Evolutionary conservation across 768 basidiomycete genomes (phyloP).

Genomic region (Amanita phalloides): DNA sequence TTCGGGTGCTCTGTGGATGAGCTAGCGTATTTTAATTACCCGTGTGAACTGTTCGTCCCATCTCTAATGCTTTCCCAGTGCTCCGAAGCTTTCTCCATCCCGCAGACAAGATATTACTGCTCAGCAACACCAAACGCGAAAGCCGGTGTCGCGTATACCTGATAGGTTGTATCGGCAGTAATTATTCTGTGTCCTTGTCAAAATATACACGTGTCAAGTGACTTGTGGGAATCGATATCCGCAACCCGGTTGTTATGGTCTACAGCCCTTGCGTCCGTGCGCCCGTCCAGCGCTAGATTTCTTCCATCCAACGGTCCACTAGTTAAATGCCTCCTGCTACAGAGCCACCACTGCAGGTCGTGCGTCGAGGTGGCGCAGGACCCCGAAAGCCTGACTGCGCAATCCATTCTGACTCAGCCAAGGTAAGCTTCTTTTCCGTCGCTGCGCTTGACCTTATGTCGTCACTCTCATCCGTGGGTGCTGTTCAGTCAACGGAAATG

Average conservation of each 20-base stretch:
- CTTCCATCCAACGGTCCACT: neutral
- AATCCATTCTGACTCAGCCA: neutral
- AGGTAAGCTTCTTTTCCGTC: neutral
- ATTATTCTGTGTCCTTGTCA: neutral
- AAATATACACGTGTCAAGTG: neutral
- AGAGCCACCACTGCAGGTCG: neutral
- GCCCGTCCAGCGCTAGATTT: neutral
- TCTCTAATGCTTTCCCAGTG: neutral
- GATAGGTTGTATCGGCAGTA: conserved; percentile 1
- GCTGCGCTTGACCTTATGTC: neutral
- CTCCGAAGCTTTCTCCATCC: neutral
- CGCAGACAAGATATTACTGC: neutral
- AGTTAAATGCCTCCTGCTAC: neutral
- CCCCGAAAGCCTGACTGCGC: neutral
- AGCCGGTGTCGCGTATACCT: neutral
- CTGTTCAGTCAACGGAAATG: neutral
- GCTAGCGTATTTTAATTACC: neutral
- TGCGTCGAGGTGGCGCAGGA: neutral
- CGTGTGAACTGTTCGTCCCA: neutral
- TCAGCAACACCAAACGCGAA: neutral
- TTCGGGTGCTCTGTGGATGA: neutral
- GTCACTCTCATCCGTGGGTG: neutral
- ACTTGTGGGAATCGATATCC: neutral
- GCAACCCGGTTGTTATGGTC: neutral
- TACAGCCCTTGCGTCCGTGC: neutral